phyloP scores from a whole-genome alignment of 306 rosid genomes.

The Sindora glabra region DNA sequence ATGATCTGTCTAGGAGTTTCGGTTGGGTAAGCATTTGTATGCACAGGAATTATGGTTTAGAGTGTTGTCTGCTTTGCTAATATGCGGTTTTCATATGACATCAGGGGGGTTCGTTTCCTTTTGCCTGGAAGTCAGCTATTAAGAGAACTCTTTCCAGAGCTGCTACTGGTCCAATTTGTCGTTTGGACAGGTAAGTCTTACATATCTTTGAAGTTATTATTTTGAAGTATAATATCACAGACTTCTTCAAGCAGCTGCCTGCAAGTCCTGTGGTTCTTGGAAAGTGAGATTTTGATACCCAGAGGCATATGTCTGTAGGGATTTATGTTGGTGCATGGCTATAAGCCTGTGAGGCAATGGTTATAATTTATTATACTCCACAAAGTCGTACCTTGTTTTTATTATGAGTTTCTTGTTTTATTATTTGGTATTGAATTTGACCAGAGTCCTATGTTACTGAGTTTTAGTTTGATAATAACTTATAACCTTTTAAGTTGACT shows the following conservation, averaged over 20 bases:
- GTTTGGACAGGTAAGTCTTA: slow-evolving; percentile 66
- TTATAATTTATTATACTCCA: neutral
- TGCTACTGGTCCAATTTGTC: slow-evolving; percentile 41
- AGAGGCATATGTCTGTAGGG: neutral
- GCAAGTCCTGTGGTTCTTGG: neutral
- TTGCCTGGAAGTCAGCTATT: slow-evolving; percentile 80
- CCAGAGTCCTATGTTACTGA: neutral
- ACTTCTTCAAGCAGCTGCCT: neutral
- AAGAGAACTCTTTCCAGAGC: slow-evolving; percentile 67
- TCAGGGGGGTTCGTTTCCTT: slow-evolving; percentile 99
- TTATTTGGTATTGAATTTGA: neutral
- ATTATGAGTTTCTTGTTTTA: neutral
- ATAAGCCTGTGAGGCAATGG: neutral
- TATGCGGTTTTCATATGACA: slow-evolving; percentile 19
- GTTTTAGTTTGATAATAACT: neutral
- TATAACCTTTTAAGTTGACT: neutral
- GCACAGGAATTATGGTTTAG: slow-evolving; percentile 3
- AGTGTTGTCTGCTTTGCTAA: slow-evolving; percentile 20
- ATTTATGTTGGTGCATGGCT: neutral
- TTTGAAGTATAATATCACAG: neutral
- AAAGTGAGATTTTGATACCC: neutral
- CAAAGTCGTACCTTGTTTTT: neutral
- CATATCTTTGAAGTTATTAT: neutral
- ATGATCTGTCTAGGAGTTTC: slow-evolving; percentile 92
- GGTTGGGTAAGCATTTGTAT: slow-evolving; percentile 63